These are phyloP conservation scores for Ganoderma lingzhi DNA, from an alignment of 1,284 basidiomycete species.

Conservation along the genomic window DNA sequence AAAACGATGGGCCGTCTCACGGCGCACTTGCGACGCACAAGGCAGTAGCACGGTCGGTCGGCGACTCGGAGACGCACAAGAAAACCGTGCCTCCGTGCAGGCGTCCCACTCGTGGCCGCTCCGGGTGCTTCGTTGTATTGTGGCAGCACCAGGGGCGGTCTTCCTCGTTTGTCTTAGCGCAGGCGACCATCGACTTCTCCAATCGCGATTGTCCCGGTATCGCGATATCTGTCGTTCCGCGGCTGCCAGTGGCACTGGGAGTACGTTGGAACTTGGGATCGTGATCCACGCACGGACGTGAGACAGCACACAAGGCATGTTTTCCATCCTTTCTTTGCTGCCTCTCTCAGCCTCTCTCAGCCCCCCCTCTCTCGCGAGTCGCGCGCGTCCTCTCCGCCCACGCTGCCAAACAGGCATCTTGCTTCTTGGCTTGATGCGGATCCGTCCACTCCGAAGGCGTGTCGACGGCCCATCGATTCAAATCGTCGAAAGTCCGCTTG, in stretches of 20 bases:
- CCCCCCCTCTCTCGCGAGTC: neutral
- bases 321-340: neutral
- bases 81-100: conserved; percentile 6
- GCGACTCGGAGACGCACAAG: neutral
- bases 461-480: neutral
- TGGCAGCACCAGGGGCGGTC: conserved; percentile 10
- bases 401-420: neutral
- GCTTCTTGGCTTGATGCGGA: neutral
- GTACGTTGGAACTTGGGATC: neutral
- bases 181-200: neutral
- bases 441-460: neutral
- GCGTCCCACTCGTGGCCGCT: conserved; percentile 4
- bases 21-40: neutral
- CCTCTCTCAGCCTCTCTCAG: too few species aligned
- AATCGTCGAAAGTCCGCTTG: neutral
- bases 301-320: neutral
- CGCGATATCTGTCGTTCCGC: conserved; percentile 7
- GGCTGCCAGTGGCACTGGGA: neutral
- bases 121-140: conserved; percentile 6
- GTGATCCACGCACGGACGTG: neutral
- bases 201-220: conserved; percentile 7
- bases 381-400: neutral
- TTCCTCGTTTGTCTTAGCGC: conserved; percentile 3
- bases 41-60: too few species aligned
- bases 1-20: neutral